Conservation (phyloP, 148 eudicot genomes). For the Amaranthus palmeri region DNA sequence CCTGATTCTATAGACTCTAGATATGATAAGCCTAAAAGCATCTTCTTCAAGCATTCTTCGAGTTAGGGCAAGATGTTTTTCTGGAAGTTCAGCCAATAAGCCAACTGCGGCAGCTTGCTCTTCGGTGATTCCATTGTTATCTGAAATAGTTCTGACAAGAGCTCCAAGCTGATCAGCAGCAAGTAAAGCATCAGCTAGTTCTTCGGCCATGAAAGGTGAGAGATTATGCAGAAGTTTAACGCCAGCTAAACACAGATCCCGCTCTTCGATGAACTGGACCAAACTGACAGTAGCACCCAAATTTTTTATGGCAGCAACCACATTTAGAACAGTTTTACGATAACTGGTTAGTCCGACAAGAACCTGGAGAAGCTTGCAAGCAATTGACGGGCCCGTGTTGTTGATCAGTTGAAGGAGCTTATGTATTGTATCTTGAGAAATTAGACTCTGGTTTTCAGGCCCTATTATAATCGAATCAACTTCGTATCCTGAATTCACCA, state of each 20-base stretch:
- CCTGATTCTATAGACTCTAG: slow-evolving; percentile 48
- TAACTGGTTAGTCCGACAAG: slow-evolving; percentile 83
- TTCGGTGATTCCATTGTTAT: slow-evolving; percentile 52
- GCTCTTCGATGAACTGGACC: slow-evolving; percentile 82
- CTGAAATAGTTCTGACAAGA: slow-evolving; percentile 51
- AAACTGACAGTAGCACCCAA: slow-evolving; percentile 78
- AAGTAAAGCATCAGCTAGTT: slow-evolving; percentile 61
- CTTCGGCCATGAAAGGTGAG: slow-evolving; percentile 75
- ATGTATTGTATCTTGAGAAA: slow-evolving; percentile 67
- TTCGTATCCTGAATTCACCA: slow-evolving; percentile 68
- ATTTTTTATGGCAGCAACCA: slow-evolving; percentile 83
- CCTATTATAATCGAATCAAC: slow-evolving; percentile 65
- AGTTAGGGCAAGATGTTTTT: slow-evolving; percentile 55
- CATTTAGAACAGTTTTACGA: slow-evolving; percentile 41
- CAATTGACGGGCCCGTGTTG: slow-evolving; percentile 90
- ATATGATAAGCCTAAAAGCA: slow-evolving; percentile 46
- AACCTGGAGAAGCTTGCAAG: slow-evolving; percentile 84
- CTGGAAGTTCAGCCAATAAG: slow-evolving; percentile 74
- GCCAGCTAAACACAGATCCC: slow-evolving; percentile 58
- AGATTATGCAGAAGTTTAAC: slow-evolving; percentile 74
- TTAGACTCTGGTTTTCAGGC: slow-evolving; percentile 58
- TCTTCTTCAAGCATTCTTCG: slow-evolving; percentile 61
- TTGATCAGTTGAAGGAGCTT: slow-evolving; percentile 70
- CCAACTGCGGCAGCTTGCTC: slow-evolving; percentile 87
- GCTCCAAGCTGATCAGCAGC: slow-evolving; percentile 72